Conservation (phyloP, 345 rosid genomes). For the Pistacia integerrima region DNA sequence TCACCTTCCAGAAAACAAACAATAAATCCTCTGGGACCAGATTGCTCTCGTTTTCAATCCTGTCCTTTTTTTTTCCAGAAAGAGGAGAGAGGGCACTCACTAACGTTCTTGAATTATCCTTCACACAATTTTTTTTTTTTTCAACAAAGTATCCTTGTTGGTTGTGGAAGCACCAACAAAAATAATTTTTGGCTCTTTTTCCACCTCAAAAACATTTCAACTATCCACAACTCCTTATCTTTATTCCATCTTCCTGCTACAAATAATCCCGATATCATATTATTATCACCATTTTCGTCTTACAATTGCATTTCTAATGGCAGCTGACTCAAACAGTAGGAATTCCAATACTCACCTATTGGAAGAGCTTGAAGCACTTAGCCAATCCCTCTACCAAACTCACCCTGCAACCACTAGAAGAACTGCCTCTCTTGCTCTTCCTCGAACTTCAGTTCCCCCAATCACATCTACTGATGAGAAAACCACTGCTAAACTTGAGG, state of each 20-base stretch:
- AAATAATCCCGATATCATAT: background rate
- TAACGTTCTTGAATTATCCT: slow-evolving; percentile 38
- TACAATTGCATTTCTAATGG: slow-evolving; percentile 31
- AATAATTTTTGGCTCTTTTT: slow-evolving; percentile 14
- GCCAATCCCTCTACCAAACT: slow-evolving; percentile 79
- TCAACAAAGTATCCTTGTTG: slow-evolving; percentile 12
- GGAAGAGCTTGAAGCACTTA: slow-evolving; percentile 81
- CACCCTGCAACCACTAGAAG: slow-evolving; percentile 44
- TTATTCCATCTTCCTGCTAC: slow-evolving; percentile 4
- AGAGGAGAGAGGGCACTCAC: slow-evolving; percentile 3
- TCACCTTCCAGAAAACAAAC: slow-evolving; percentile 7
- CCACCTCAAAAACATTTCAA: slow-evolving; percentile 25
- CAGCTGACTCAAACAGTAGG: slow-evolving; percentile 53
- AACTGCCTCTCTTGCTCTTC: slow-evolving; percentile 82
- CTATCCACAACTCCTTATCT: slow-evolving; percentile 20
- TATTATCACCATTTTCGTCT: background rate
- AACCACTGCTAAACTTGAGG: slow-evolving; percentile 26
- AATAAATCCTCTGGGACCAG: slow-evolving; percentile 18
- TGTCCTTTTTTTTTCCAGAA: slow-evolving; percentile 14
- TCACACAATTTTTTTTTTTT: slow-evolving; percentile 26
- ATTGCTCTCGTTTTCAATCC: slow-evolving; percentile 13
- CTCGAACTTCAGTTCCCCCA: slow-evolving; percentile 60
- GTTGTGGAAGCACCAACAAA: slow-evolving; percentile 26
- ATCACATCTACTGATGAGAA: slow-evolving; percentile 43
- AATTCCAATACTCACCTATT: slow-evolving; percentile 71